Evolutionary conservation across 352 stramenopile genomes (phyloP).

Genomic region (Phytophthora fragariaefolia): DNA sequence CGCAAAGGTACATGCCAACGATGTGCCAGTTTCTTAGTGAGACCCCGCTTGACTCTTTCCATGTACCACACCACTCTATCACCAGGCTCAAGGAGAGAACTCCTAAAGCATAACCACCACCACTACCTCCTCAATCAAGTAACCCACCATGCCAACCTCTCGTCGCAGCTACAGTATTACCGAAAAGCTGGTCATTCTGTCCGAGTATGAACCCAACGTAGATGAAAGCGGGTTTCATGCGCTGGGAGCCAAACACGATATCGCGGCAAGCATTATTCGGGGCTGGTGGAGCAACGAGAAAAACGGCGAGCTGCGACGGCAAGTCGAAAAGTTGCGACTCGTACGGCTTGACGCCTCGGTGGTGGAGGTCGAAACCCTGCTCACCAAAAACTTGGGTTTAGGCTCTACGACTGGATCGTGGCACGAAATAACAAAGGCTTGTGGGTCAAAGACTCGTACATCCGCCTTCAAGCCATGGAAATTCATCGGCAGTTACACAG

Average conservation of each 20-base stretch:
- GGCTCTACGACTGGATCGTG: neutral
- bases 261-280: neutral
- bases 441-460: conserved; percentile 17
- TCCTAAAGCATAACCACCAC: too few species aligned
- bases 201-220: neutral
- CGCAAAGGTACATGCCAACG: too few species aligned
- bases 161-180: neutral
- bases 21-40: too few species aligned
- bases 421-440: conserved; percentile 6
- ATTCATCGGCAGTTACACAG: neutral
- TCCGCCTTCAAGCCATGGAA: conserved; percentile 5
- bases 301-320: neutral
- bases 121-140: too few species aligned
- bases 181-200: neutral
- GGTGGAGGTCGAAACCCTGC: neutral
- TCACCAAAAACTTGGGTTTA: neutral
- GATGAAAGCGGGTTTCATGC: neutral
- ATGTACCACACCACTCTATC: too few species aligned
- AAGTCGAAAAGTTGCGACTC: conserved; percentile 10
- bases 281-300: neutral
- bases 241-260: neutral
- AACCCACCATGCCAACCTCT: too few species aligned
- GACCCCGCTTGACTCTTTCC: too few species aligned
- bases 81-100: too few species aligned
- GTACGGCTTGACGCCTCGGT: neutral